A percentile compares a stretch with the other conserved stretches of the same genome.
phyloP scores from a whole-genome alignment of 306 rosid genomes.

The Erythrophleum fordii region DNA sequence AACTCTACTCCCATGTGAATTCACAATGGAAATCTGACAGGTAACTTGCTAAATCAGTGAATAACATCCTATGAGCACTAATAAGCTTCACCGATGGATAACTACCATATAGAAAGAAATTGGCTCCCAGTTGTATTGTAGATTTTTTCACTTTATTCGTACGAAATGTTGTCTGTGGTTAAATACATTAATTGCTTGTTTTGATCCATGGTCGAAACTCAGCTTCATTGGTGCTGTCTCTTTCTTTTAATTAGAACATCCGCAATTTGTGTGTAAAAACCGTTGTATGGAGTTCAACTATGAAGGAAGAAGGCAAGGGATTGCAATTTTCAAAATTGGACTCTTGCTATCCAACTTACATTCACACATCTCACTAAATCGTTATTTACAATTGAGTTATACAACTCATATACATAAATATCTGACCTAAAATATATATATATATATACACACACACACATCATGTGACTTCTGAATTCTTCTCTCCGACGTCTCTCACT shows the following conservation, averaged over 20 bases:
- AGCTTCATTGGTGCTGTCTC: background rate
- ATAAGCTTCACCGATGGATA: conserved; percentile 6
- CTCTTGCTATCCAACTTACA: background rate
- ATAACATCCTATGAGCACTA: background rate
- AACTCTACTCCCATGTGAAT: background rate
- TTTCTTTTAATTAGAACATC: background rate
- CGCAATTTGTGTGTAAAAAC: background rate
- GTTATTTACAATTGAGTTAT: conserved; percentile 19
- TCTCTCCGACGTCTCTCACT: background rate
- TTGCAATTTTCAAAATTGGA: conserved; percentile 22
- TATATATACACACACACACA: too few species aligned
- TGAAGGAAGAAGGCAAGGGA: background rate
- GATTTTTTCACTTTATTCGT: background rate
- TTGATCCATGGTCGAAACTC: background rate
- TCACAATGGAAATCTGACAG: background rate
- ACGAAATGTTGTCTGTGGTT: background rate
- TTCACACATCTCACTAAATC: background rate
- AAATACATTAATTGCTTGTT: background rate
- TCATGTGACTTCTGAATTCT: conserved; percentile 23
- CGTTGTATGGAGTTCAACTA: background rate
- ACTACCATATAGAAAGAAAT: background rate
- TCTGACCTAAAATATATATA: background rate
- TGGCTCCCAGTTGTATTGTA: background rate
- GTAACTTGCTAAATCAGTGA: background rate
- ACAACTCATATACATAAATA: conserved; percentile 19